Evolutionary conservation across 2,329 filamentous ascomycete species (phyloP).

Genomic region (Pseudogymnoascus sp.): DNA sequence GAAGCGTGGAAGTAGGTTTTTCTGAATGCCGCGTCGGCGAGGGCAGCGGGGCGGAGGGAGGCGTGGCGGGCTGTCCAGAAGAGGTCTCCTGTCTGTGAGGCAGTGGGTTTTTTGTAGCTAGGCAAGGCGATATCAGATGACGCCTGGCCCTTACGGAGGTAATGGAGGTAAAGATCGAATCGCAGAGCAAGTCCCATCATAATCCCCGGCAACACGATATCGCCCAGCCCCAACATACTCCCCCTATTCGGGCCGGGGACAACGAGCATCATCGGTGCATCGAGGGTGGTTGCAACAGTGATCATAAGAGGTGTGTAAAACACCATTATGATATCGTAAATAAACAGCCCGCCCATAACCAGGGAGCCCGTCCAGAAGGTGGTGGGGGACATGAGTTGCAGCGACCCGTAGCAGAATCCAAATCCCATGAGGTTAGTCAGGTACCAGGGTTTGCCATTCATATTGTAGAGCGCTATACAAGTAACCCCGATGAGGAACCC

Average conservation of each 20-base stretch:
- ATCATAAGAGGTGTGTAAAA: conserved; percentile 81
- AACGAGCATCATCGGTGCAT: conserved; percentile 86
- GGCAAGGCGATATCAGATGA: conserved; percentile 31
- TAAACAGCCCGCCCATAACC: conserved; percentile 71
- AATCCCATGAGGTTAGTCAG: conserved; percentile 82
- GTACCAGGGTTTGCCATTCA: conserved; percentile 24
- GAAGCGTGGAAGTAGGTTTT: conserved; percentile 82
- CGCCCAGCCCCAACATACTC: conserved; percentile 86
- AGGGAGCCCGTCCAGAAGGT: conserved; percentile 75
- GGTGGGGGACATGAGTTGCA: conserved; percentile 80
- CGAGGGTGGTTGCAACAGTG: conserved; percentile 77
- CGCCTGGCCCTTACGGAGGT: conserved; percentile 42
- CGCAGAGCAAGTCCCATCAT: conserved; percentile 79
- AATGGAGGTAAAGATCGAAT: conserved; percentile 85
- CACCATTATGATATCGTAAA: conserved; percentile 92
- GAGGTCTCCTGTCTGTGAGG: conserved; percentile 66
- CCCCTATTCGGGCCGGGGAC: conserved; percentile 59
- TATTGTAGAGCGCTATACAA: conserved; percentile 24
- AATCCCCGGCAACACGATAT: conserved; percentile 87
- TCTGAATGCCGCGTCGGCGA: conserved; percentile 44
- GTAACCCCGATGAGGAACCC: conserved; percentile 22
- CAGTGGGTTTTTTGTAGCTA: conserved; percentile 50
- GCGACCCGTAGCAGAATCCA: conserved; percentile 73
- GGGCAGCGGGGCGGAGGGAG: conserved; percentile 17
- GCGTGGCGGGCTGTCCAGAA: conserved; percentile 54